Evolutionary conservation across 345 rosid genomes (phyloP).

Genomic region (Citrus medica): DNA sequence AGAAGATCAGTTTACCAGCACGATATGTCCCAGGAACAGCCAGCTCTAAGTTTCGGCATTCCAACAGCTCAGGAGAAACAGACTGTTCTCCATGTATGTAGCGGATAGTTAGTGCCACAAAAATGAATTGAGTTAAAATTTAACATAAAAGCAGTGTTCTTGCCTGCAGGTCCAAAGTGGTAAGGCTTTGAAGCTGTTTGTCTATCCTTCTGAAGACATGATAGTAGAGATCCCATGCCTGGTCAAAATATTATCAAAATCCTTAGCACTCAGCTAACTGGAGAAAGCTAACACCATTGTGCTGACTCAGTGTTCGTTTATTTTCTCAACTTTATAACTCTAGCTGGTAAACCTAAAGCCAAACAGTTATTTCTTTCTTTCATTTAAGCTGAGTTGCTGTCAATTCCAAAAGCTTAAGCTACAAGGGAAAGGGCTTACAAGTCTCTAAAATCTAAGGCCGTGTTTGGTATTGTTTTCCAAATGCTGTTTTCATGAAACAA

Average conservation of each 20-base stretch:
- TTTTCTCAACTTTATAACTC: not conserved
- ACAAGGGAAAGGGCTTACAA: not conserved
- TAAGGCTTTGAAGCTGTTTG: slow-evolving; percentile 89
- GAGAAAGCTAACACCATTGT: not conserved
- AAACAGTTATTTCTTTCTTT: not conserved
- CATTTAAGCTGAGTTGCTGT: not conserved
- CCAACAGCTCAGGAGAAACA: slow-evolving; percentile 92
- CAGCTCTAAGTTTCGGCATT: slow-evolving; percentile 85
- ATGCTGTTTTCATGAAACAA: too few relatives aligned
- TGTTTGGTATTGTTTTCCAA: too few relatives aligned
- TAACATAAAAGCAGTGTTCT: slow-evolving; percentile 22
- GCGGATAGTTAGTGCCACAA: slow-evolving; percentile 13
- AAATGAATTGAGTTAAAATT: slow-evolving; percentile 1
- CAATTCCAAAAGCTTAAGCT: not conserved
- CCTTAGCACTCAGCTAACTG: not conserved
- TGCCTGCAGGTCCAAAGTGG: slow-evolving; percentile 90
- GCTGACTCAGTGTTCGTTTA: not conserved
- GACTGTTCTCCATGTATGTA: slow-evolving; percentile 44
- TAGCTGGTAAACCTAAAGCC: not conserved
- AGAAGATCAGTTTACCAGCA: slow-evolving; percentile 50
- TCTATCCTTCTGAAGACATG: slow-evolving; percentile 95
- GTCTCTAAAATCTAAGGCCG: not conserved
- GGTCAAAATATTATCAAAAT: slow-evolving; percentile 24
- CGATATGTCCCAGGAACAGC: slow-evolving; percentile 98
- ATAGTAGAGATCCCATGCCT: slow-evolving; percentile 99